Evolutionary conservation across 2,329 filamentous ascomycete genomes (phyloP).

Genomic region (Xylariomycetidae sp.): DNA sequence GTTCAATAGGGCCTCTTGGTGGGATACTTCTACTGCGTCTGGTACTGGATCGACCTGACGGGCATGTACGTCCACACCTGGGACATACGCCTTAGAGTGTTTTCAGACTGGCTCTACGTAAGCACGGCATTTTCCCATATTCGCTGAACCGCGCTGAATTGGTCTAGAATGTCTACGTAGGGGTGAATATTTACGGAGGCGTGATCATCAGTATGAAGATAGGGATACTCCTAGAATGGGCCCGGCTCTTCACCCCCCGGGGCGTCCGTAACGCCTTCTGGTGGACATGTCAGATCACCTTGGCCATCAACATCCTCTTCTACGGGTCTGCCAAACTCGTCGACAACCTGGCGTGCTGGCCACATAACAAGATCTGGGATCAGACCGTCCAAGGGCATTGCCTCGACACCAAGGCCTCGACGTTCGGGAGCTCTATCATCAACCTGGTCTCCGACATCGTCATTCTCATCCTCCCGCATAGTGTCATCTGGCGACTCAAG

Average conservation of each 20-base stretch:
- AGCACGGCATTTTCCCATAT: too few species aligned
- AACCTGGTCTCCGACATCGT: conserved; percentile 21
- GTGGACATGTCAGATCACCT: conserved; percentile 15
- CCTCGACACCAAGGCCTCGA: conserved; percentile 12
- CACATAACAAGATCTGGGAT: conserved; percentile 23
- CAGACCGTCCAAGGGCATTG: conserved; percentile 17
- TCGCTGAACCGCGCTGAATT: too few species aligned
- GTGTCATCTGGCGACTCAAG: conserved; percentile 20
- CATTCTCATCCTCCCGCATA: conserved; percentile 26
- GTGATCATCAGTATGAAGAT: not conserved
- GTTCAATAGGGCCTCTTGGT: not conserved
- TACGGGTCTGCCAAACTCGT: conserved; percentile 14
- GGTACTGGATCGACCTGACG: not conserved
- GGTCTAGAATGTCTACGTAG: not conserved
- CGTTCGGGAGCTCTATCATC: conserved; percentile 14
- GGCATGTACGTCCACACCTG: not conserved
- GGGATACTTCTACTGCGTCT: not conserved
- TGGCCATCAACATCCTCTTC: conserved; percentile 15
- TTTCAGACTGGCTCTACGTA: too few species aligned
- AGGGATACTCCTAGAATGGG: conserved; percentile 33
- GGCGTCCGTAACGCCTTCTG: conserved; percentile 21
- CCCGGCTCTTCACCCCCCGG: conserved; percentile 20
- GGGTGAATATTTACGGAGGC: not conserved
- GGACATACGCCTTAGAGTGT: not conserved
- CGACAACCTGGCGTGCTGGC: conserved; percentile 19